Conservation (phyloP, 345 rosid genomes). For the Eucalyptus viminalis region DNA sequence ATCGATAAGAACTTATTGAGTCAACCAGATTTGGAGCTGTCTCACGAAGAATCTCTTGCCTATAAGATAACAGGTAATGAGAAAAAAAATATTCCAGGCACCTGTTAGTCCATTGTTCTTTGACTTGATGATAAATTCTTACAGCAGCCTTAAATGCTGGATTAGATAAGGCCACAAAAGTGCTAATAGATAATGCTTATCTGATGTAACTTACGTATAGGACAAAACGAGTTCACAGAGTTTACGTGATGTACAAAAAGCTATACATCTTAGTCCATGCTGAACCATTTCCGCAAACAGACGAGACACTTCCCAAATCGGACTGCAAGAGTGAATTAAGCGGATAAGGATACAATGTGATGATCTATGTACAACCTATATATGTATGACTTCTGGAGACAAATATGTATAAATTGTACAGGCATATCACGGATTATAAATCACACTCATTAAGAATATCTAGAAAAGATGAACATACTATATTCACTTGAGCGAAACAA, state of each 20-base stretch:
- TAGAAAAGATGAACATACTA: not conserved
- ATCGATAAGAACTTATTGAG: slow-evolving; percentile 76
- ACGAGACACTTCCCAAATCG: slow-evolving; percentile 59
- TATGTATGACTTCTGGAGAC: not conserved
- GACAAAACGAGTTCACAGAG: slow-evolving; percentile 81
- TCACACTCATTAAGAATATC: not conserved
- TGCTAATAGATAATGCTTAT: not conserved
- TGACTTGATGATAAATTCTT: not conserved
- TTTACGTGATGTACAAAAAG: slow-evolving; percentile 88
- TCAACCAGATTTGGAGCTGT: slow-evolving; percentile 65
- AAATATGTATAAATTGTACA: not conserved
- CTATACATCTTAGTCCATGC: slow-evolving; percentile 93
- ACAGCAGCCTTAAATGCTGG: not conserved
- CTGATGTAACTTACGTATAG: slow-evolving; percentile 48
- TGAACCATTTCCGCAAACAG: slow-evolving; percentile 95
- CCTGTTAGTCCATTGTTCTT: not conserved
- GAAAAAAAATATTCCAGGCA: not conserved
- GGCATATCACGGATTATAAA: not conserved
- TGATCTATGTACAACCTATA: not conserved
- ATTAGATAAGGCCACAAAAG: not conserved
- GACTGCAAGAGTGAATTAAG: slow-evolving; percentile 33
- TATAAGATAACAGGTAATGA: slow-evolving; percentile 1
- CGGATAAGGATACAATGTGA: not conserved
- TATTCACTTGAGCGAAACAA: not conserved
- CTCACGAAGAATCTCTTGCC: slow-evolving; percentile 77